A percentile compares a stretch with the other conserved stretches of the same genome.
phyloP scores from a whole-genome alignment of 768 basidiomycete genomes.

The Leccinum broughii region DNA sequence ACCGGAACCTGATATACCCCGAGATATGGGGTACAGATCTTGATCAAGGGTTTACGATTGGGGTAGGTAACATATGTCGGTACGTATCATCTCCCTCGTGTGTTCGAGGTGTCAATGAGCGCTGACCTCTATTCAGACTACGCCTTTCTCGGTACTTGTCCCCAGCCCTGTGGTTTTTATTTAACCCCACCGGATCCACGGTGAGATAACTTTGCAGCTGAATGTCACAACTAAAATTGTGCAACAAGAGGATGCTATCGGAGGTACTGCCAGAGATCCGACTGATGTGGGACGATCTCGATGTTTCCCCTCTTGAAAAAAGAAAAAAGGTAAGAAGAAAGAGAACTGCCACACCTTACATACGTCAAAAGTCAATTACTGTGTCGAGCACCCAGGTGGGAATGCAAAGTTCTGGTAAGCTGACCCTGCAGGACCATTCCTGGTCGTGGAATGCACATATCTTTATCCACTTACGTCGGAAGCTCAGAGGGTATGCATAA shows the following conservation, averaged over 20 bases:
- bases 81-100: conserved; percentile 14
- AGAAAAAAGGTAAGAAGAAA: neutral
- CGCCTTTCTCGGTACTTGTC: conserved; percentile 11
- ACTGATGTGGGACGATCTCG: conserved; percentile 1
- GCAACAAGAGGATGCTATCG: conserved; percentile 5
- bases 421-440: conserved; percentile 11
- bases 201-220: conserved; percentile 9
- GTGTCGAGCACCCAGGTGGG: neutral
- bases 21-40: conserved; percentile 28
- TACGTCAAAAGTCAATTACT: conserved; percentile 3
- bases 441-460: conserved; percentile 7
- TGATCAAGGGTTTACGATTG: conserved; percentile 7
- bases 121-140: conserved; percentile 14
- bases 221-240: conserved; percentile 27
- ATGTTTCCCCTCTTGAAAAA: neutral
- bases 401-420: conserved; percentile 12
- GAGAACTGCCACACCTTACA: neutral
- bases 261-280: neutral
- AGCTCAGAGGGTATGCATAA: conserved; percentile 4
- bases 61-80: conserved; percentile 3
- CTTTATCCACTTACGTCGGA: conserved; percentile 1
- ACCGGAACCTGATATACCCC: conserved; percentile 2
- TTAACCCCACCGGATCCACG: conserved; percentile 9
- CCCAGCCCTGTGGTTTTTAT: conserved; percentile 4
- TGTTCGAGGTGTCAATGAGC: conserved; percentile 5